Evolutionary conservation across 345 rosid genomes (phyloP).

Genomic region (Camelina laxa): DNA sequence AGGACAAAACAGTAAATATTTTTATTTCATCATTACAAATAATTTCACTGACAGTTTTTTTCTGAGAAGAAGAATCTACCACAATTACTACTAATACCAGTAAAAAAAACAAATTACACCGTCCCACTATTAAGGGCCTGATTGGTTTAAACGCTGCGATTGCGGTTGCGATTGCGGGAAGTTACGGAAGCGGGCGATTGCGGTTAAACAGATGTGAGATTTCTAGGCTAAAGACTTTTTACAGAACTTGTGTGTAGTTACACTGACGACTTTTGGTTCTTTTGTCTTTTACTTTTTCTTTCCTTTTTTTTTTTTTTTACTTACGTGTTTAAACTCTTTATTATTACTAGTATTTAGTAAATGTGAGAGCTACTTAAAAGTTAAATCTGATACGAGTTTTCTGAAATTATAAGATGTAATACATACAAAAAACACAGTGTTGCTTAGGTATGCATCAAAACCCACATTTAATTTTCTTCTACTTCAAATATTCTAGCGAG

Average conservation of each 20-base stretch:
- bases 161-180: too few relatives aligned
- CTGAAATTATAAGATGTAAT: slow-evolving; percentile 1
- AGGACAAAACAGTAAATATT: slow-evolving; percentile 10
- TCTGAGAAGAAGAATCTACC: slow-evolving; percentile 18
- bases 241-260: slow-evolving; percentile 27
- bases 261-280: slow-evolving; percentile 1
- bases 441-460: slow-evolving; percentile 14
- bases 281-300: background rate
- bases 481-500: slow-evolving; percentile 1
- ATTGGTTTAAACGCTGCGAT: too few relatives aligned
- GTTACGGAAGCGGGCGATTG: too few relatives aligned
- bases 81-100: background rate
- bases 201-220: slow-evolving; percentile 27
- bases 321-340: slow-evolving; percentile 10
- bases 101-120: slow-evolving; percentile 9
- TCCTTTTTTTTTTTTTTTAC: slow-evolving; percentile 13
- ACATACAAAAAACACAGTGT: background rate
- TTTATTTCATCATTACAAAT: background rate
- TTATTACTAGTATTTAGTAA: background rate
- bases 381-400: background rate
- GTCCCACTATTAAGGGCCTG: too few relatives aligned
- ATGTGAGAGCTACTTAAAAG: slow-evolving; percentile 33
- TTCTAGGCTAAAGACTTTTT: slow-evolving; percentile 27
- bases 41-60: slow-evolving; percentile 6
- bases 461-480: slow-evolving; percentile 9